Evolutionary conservation across 2,329 filamentous ascomycete genomes (phyloP), one percentile per base, ranked within the genome.

Genomic region (Albifimbria verrucaria): DNA sequence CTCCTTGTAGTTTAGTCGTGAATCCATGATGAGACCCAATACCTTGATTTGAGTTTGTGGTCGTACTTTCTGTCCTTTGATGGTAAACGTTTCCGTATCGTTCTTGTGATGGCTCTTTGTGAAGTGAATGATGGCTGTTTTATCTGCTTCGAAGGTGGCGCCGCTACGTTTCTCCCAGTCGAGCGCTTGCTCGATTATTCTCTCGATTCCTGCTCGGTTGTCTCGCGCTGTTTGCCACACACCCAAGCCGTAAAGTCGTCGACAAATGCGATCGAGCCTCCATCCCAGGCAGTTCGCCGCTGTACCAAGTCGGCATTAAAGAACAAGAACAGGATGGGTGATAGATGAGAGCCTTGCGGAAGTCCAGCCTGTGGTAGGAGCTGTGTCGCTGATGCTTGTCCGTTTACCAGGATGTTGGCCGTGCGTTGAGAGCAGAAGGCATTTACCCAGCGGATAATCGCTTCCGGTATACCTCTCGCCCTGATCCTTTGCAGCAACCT

Each of bases 281-380:
- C 50, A 11, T 56, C 51, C 7, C 32, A 45, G 44, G 65, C 55
- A 44, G 72, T 70, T 23, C 54, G 52, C 43, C 54, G 47, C 50
- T 72, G 54, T 9, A 73, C 63, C 12, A 73, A 61, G 52, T 72
- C 65, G 50, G 65, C 64, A 50, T 73, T 73, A 57, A 69, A 71
- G 59, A 70, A 69, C 42, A n/a, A n/a, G n/a, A n/a, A n/a, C n/a
- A n/a, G n/a, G n/a, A n/a, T n/a, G n/a, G n/a, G n/a, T n/a, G n/a
- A n/a, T n/a, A n/a, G n/a, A n/a, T n/a, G n/a, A n/a, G n/a, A n/a
- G n/a, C n/a, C n/a, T n/a, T n/a, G n/a, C n/a, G n/a, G n/a, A n/a
- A n/a, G n/a, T n/a, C n/a, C n/a, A n/a, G n/a, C n/a, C n/a, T n/a
- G n/a, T n/a, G 43, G 43, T 23, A 52, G 26, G n/a, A 20, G 39